These are phyloP conservation scores for Ustilago shanxiensis DNA, from an alignment of 1,284 basidiomycete genomes.

Conservation along the genomic window DNA sequence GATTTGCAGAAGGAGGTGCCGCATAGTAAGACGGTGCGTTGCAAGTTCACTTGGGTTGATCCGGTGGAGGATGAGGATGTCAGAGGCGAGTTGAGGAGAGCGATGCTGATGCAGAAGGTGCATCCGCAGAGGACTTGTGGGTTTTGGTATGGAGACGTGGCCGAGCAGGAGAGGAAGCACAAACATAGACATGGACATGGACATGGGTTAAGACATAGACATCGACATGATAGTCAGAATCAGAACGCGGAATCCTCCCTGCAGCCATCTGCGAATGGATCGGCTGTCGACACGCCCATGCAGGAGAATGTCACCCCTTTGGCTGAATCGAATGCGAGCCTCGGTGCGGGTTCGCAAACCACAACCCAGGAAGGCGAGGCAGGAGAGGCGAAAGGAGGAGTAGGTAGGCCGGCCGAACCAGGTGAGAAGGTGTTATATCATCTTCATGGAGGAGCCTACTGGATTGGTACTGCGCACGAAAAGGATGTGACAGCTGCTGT, in stretches of 20 bases:
- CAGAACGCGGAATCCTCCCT: neutral
- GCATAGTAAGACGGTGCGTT: slow-evolving; percentile 55
- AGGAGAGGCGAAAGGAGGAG: slow-evolving; percentile 22
- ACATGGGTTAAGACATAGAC: neutral
- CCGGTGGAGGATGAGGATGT: slow-evolving; percentile 46
- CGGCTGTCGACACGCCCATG: slow-evolving; percentile 1
- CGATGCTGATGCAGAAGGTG: slow-evolving; percentile 55
- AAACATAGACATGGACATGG: slow-evolving; percentile 1
- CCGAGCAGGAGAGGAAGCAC: slow-evolving; percentile 4
- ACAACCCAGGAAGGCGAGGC: neutral
- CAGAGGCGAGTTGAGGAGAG: slow-evolving; percentile 58
- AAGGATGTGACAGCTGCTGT: slow-evolving; percentile 60
- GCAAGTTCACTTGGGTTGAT: slow-evolving; percentile 63
- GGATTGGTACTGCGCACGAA: slow-evolving; percentile 65
- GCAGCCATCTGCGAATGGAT: neutral
- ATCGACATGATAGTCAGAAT: neutral
- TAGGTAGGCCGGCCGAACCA: slow-evolving; percentile 41
- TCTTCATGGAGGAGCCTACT: slow-evolving; percentile 66
- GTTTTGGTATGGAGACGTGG: slow-evolving; percentile 61
- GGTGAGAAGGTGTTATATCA: slow-evolving; percentile 64
- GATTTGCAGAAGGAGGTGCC: slow-evolving; percentile 57
- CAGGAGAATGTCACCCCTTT: slow-evolving; percentile 6
- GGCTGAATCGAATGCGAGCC: slow-evolving; percentile 10
- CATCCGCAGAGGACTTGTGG: slow-evolving; percentile 51
- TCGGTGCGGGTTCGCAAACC: slow-evolving; percentile 9